Percentiles rank a stretch among this genome's conserved stretches.
phyloP scores from a whole-genome alignment of 495 filamentous ascomycete genomes.

The Pseudomonodictys pantanalensis region DNA sequence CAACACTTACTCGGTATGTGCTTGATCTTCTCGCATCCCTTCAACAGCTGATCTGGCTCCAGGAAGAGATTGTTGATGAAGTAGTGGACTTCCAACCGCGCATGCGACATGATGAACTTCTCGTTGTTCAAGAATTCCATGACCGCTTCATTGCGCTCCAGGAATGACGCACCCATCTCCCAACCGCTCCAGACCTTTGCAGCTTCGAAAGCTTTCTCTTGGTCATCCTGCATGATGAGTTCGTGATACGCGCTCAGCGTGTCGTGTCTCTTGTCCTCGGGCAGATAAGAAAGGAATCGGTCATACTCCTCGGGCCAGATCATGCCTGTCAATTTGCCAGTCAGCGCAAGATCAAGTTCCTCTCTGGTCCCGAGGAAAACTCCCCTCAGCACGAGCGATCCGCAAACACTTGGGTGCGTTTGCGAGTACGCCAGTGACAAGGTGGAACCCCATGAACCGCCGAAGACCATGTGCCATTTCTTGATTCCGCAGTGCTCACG shows the following conservation, averaged over 20 bases:
- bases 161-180: slow-evolving; percentile 33
- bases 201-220: slow-evolving; percentile 13
- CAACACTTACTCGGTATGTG: slow-evolving; percentile 42
- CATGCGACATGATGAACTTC: slow-evolving; percentile 42
- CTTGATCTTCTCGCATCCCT: slow-evolving; percentile 39
- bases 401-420: slow-evolving; percentile 41
- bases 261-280: slow-evolving; percentile 39
- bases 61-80: slow-evolving; percentile 43
- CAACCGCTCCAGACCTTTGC: slow-evolving; percentile 41
- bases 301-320: slow-evolving; percentile 48
- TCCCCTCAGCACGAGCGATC: slow-evolving; percentile 43
- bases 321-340: slow-evolving; percentile 27
- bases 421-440: slow-evolving; percentile 47
- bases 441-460: slow-evolving; percentile 50
- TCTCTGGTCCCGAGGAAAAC: slow-evolving; percentile 41
- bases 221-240: slow-evolving; percentile 36
- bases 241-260: slow-evolving; percentile 41
- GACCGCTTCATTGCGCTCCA: background rate
- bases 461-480: slow-evolving; percentile 51
- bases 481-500: slow-evolving; percentile 43
- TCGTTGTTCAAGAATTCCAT: slow-evolving; percentile 32
- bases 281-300: slow-evolving; percentile 38
- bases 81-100: slow-evolving; percentile 45
- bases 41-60: slow-evolving; percentile 43
- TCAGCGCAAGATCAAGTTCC: slow-evolving; percentile 38